Percentiles rank a stretch among this genome's conserved stretches.
Conservation (phyloP, 192 early-diverging fungal genomes). For the Lobosporangium transversale region DNA sequence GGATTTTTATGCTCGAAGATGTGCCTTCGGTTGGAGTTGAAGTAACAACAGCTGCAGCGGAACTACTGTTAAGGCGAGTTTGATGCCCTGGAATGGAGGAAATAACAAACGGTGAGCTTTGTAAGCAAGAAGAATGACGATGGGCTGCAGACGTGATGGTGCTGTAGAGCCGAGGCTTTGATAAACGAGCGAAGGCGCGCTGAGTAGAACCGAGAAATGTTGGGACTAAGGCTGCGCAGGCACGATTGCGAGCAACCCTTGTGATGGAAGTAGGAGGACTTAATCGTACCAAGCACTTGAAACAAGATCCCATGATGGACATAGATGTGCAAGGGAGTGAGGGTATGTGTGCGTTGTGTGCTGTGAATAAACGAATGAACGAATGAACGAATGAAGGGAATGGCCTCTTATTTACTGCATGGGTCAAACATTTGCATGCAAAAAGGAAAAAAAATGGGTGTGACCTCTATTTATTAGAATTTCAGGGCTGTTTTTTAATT, state of each 20-base stretch:
- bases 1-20: constrained; percentile 15
- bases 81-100: background rate
- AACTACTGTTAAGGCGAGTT: constrained; percentile 15
- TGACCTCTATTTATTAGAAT: too few relatives aligned
- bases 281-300: background rate
- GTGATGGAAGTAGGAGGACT: background rate
- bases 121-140: too few relatives aligned
- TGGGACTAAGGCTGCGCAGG: constrained; percentile 1
- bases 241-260: background rate
- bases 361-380: too few relatives aligned
- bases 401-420: too few relatives aligned
- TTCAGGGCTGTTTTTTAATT: background rate
- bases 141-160: background rate
- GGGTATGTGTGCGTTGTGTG: too few relatives aligned
- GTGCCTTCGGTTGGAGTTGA: background rate
- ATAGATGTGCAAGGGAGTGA: too few relatives aligned
- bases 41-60: background rate
- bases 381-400: too few relatives aligned
- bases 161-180: background rate
- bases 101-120: background rate
- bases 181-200: background rate
- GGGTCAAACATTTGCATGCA: too few relatives aligned
- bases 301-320: background rate
- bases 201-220: background rate
- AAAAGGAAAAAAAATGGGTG: too few relatives aligned